Base-by-base conservation (phyloP, 176 grass and related monocot species). In the Carex scoparia region DNA sequence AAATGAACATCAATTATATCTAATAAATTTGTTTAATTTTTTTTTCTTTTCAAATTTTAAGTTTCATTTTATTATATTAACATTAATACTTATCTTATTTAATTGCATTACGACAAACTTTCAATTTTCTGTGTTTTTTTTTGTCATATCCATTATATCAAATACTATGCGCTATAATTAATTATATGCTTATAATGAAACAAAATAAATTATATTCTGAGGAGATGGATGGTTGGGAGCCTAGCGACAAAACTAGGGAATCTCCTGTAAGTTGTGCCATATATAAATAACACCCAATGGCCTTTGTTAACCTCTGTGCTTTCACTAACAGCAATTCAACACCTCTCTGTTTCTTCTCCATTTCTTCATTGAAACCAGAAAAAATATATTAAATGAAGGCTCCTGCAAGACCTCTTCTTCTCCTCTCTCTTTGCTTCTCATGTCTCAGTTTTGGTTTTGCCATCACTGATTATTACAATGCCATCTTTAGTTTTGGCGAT, bases 401-500 rank as follows among this genome's bases (percentile, higher is more conserved):
- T 7, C 53, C 15, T 30, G 72, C 69, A 87, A 65, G 37, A 30
- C 63, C 35, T 60, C 16, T 49, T 74, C 8, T 84, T 64, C 55
- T 91, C 33, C 33, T 31, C 54, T 10, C 83, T 38, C 70, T 80
- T 19, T 80, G 49, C 16, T 37, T 88, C 23, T n/a, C 85, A 6
- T 74, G 84, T 6, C 61, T 69, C 16, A 35, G n/a, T 61, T 10
- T 84, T 7, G 56, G 79, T 40, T 79, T 35, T 9, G 80, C 89
- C 59, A 35, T 84, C 37, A 46, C 79, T 37, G 19, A 46, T 23
- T 56, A 86, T 2, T 87, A 94, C 82, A 81, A 23, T 13, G 79
- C 87, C 13, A 89, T 91, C 37, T 94, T 94, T 23, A 91, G 84
- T 87, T 94, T 91, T 56, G 89, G 89, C 0, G 87, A 91, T 84